Conservation (phyloP, 2,329 filamentous ascomycete species). For the Dactylella cylindrospora region DNA sequence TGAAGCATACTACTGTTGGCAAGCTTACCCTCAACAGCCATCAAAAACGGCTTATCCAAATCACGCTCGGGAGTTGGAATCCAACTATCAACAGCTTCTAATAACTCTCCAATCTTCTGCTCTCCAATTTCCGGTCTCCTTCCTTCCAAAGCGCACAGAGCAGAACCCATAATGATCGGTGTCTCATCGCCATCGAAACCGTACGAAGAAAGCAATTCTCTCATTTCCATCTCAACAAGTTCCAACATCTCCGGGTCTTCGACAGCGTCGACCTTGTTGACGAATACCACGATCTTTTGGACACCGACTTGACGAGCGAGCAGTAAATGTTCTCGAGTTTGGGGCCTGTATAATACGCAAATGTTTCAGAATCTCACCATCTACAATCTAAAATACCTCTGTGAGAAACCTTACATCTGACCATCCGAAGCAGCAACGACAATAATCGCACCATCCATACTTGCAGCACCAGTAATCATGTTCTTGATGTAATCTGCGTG, state of each 20-base stretch:
- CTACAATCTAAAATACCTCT: background rate
- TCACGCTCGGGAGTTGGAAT: slow-evolving; percentile 94
- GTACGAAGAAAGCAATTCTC: slow-evolving; percentile 87
- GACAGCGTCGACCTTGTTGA: slow-evolving; percentile 98
- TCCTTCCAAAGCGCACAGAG: slow-evolving; percentile 87
- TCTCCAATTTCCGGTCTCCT: slow-evolving; percentile 83
- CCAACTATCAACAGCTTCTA: slow-evolving; percentile 88
- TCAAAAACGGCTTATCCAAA: slow-evolving; percentile 97
- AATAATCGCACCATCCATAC: slow-evolving; percentile 99
- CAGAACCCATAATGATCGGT: slow-evolving; percentile 94
- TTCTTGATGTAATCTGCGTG: slow-evolving; percentile 99
- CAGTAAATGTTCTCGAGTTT: slow-evolving; percentile 96
- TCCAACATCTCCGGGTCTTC: slow-evolving; percentile 99
- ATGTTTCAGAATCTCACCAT: slow-evolving; percentile 4
- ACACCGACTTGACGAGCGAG: slow-evolving; percentile 98
- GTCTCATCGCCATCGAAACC: slow-evolving; percentile 98
- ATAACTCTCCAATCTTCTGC: slow-evolving; percentile 85
- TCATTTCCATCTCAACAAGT: slow-evolving; percentile 99
- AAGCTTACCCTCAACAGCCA: slow-evolving; percentile 73
- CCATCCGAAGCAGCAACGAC: slow-evolving; percentile 97
- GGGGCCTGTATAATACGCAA: slow-evolving; percentile 62
- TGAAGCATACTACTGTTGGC: slow-evolving; percentile 57
- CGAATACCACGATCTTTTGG: slow-evolving; percentile 96
- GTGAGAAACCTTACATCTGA: slow-evolving; percentile 69
- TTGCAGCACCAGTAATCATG: slow-evolving; percentile 99